phyloP scores from a whole-genome alignment of 805 yeast species.

The Barnettozyma californica region DNA sequence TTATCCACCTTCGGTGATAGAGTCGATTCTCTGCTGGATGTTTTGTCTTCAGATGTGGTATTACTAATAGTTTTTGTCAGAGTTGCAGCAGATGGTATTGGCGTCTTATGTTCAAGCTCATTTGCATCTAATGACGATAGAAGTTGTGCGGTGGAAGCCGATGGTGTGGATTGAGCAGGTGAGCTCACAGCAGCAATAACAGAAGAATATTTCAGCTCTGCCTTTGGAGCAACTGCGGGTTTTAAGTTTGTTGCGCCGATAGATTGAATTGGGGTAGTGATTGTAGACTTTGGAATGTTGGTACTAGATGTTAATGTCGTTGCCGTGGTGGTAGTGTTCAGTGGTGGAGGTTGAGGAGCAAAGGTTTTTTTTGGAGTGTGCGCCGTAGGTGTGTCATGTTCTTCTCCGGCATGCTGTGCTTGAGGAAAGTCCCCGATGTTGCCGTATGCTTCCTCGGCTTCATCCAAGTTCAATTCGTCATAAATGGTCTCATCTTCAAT shows the following conservation, averaged over 20 bases:
- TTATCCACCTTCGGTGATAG: constrained; percentile 12
- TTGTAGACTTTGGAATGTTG: constrained; percentile 3
- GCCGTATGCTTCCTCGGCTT: constrained; percentile 47
- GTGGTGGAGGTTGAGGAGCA: constrained; percentile 10
- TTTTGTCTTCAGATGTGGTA: constrained; percentile 5
- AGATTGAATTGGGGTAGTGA: constrained; percentile 7
- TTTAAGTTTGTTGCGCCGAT: constrained; percentile 30
- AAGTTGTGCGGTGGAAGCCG: constrained; percentile 13
- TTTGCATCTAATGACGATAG: constrained; percentile 5
- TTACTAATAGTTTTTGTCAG: constrained; percentile 8
- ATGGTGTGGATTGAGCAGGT: constrained; percentile 15
- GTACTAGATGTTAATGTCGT: constrained; percentile 4
- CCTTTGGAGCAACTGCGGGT: constrained; percentile 54
- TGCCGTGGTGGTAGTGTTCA: constrained; percentile 5
- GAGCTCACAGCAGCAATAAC: constrained; percentile 28
- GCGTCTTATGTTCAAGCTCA: constrained; percentile 9
- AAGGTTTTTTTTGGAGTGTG: constrained; percentile 35
- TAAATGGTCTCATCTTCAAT: constrained; percentile 91
- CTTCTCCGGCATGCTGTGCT: constrained; percentile 8
- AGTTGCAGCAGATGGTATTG: constrained; percentile 6
- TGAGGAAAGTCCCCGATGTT: constrained; percentile 38
- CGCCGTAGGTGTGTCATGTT: constrained; percentile 8
- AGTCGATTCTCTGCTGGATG: constrained; percentile 10
- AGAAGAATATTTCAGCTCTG: constrained; percentile 51
- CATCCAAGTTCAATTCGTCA: constrained; percentile 74